Base-by-base conservation (phyloP, 441 rosid species). In the Biscutella laevigata region DNA sequence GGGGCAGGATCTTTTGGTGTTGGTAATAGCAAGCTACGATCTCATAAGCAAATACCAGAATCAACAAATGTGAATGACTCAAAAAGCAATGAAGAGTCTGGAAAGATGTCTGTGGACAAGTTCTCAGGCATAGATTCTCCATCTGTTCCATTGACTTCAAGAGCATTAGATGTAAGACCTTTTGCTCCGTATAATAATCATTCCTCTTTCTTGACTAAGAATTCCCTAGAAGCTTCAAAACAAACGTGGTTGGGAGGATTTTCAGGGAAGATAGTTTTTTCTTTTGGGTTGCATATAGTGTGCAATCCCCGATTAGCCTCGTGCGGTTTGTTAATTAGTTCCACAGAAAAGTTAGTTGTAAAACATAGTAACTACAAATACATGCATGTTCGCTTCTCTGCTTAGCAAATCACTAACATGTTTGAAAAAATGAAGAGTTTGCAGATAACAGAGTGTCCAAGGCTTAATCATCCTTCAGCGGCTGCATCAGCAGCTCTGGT, bases 401-500 rank as follows among this genome's bases (percentile, higher is more conserved):
- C 57, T 6, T 38, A 38, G 59, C 35, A 38, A 39, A 26, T 51
- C 13, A 14, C 22, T 55, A 41, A 64, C 45, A 33, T 27, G 13
- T 9, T 50, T 41, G 46, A 51, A 49, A 65, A n/a, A n/a, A n/a
- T 42, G 48, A 21, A 4, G 49, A 9, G 29, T 44, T 44, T 55
- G 74, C 79, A 86, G 94, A 66, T 66, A 54, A 69, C 69, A 63
- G 97, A 89, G 47, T 79, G 75, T 62, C 74, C 84, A 22, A 79
- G 87, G 68, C 66, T 30, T 39, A 51, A 66, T 38, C 91, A 84
- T 64, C 95, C 83, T 8, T 64, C 89, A 11, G 70, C 59, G 0
- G 74, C 84, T 25, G 84, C 91, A 26, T 82, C 97, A 55, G 81
- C 95, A 13, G 88, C 97, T 24, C 57, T 90, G 61, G 94, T 86